Percentiles rank a stretch among this genome's conserved stretches.
phyloP scores from a whole-genome alignment of 2,329 filamentous ascomycete genomes.

The Calonectria ilicicola region DNA sequence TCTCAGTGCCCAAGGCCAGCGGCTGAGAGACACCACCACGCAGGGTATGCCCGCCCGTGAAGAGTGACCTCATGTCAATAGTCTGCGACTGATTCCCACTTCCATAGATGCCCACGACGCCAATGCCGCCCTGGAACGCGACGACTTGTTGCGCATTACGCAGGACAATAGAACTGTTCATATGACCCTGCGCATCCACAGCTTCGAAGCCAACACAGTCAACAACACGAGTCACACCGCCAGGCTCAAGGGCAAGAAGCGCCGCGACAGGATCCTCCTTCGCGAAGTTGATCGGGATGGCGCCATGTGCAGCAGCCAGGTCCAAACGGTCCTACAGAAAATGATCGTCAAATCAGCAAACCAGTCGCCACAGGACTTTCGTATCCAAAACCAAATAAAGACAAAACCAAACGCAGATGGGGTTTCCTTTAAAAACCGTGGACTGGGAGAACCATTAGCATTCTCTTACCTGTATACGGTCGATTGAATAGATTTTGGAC shows the following conservation, averaged over 20 bases:
- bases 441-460: not conserved
- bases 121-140: not conserved
- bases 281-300: conserved; percentile 16
- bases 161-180: not conserved
- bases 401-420: not conserved
- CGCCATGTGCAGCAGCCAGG: not conserved
- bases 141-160: not conserved
- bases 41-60: not conserved
- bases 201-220: not conserved
- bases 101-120: not conserved
- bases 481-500: conserved; percentile 8
- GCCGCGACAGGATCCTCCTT: not conserved
- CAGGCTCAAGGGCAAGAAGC: not conserved
- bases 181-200: not conserved
- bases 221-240: not conserved
- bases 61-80: not conserved
- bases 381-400: not conserved
- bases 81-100: not conserved
- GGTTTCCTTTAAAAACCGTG: not conserved
- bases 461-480: not conserved
- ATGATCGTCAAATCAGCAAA: not conserved
- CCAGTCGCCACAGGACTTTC: not conserved
- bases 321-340: not conserved
- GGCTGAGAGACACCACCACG: not conserved
- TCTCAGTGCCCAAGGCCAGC: not conserved